Evolutionary conservation across 2,329 filamentous ascomycete species (phyloP).

Genomic region (Tolypocladium tropicale): DNA sequence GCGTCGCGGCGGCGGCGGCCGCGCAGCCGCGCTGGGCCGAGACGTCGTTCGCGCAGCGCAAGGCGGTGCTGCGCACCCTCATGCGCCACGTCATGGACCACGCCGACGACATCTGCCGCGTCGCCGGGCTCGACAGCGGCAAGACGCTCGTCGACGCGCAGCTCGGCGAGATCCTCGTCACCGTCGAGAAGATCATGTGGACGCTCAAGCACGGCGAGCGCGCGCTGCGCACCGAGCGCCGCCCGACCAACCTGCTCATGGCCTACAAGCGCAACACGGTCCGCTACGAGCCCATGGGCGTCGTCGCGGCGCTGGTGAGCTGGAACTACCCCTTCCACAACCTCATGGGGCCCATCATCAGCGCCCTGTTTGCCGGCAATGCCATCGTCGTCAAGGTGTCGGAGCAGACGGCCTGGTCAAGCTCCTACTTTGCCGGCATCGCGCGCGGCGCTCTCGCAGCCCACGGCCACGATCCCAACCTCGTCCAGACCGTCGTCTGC

Average conservation of each 20-base stretch:
- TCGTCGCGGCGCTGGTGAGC: conserved; percentile 84
- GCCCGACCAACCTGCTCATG: conserved; percentile 89
- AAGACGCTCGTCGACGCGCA: conserved; percentile 94
- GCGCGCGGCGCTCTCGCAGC: conserved; percentile 68
- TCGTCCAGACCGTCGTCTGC: conserved; percentile 79
- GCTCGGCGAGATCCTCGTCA: conserved; percentile 90
- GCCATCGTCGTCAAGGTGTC: conserved; percentile 88
- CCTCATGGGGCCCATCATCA: conserved; percentile 82
- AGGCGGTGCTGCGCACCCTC: conserved; percentile 70
- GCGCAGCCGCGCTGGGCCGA: conserved; percentile 71
- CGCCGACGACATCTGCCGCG: conserved; percentile 74
- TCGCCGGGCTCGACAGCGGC: conserved; percentile 84
- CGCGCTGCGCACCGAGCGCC: conserved; percentile 57
- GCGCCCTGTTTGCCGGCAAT: conserved; percentile 83
- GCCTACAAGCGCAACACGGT: conserved; percentile 90
- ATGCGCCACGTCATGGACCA: conserved; percentile 78
- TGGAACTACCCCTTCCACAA: conserved; percentile 99
- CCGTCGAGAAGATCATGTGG: conserved; percentile 89
- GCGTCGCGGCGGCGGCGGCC: conserved; percentile 59
- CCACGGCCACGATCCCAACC: conserved; percentile 70
- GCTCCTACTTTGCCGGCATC: conserved; percentile 70
- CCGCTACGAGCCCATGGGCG: conserved; percentile 81
- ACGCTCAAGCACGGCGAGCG: conserved; percentile 83
- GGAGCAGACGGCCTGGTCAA: conserved; percentile 92
- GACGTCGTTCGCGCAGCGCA: conserved; percentile 68